Evolutionary conservation across 768 basidiomycete species (phyloP).

Genomic region (Boletus subcaerulescens): DNA sequence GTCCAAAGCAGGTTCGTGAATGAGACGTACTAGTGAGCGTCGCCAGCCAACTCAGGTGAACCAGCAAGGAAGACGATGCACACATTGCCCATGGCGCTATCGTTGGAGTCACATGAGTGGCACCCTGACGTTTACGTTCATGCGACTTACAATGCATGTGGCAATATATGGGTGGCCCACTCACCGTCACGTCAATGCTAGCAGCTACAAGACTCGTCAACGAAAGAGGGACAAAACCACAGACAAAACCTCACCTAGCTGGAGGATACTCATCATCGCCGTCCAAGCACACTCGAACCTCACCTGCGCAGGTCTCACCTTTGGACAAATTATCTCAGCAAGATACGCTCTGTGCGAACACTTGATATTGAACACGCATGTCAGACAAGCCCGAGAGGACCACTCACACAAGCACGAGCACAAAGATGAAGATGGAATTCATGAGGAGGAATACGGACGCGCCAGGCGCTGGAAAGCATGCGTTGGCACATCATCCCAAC

Average conservation of each 20-base stretch:
- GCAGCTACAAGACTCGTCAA: constrained; percentile 36
- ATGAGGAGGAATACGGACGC: constrained; percentile 49
- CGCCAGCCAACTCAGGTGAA: constrained; percentile 48
- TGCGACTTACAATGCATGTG: constrained; percentile 33
- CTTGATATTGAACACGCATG: neutral
- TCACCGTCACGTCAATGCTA: constrained; percentile 46
- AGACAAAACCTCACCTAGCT: constrained; percentile 42
- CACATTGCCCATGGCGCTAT: constrained; percentile 43
- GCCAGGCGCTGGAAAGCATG: constrained; percentile 37
- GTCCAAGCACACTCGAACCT: constrained; percentile 59
- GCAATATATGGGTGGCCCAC: constrained; percentile 40
- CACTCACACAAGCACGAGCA: constrained; percentile 33
- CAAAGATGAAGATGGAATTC: constrained; percentile 38
- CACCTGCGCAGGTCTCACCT: constrained; percentile 40
- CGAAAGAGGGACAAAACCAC: neutral
- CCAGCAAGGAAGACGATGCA: constrained; percentile 46
- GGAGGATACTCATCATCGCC: constrained; percentile 43
- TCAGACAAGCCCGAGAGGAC: neutral
- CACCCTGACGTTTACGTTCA: neutral
- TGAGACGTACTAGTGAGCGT: constrained; percentile 43
- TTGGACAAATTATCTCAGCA: constrained; percentile 36
- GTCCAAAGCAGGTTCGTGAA: neutral
- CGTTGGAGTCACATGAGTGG: constrained; percentile 4
- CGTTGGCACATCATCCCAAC: neutral
- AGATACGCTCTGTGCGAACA: constrained; percentile 28